Conservation (phyloP, 768 basidiomycete species). For the Pleurotus ostreatus region DNA sequence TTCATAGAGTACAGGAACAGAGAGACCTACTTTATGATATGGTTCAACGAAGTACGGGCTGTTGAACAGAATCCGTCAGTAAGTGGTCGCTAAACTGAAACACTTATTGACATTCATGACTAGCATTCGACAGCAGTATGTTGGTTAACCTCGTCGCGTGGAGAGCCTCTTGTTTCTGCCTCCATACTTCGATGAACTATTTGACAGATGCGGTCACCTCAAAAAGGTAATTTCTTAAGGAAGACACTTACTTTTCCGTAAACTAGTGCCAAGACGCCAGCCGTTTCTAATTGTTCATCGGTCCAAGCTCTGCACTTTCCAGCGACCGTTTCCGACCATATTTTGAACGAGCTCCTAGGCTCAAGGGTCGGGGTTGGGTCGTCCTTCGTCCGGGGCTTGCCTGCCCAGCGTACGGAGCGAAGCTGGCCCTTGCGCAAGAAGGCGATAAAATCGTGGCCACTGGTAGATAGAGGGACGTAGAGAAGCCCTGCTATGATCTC, state of each 20-base stretch:
- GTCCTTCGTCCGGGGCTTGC: conserved; percentile 52
- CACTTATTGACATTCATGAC: conserved; percentile 61
- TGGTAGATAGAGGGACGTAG: conserved; percentile 68
- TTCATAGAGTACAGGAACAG: neutral
- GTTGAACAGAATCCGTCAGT: neutral
- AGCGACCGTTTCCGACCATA: conserved; percentile 71
- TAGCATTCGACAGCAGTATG: conserved; percentile 73
- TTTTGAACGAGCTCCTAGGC: conserved; percentile 76
- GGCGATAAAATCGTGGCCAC: conserved; percentile 77
- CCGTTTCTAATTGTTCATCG: conserved; percentile 81
- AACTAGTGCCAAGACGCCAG: conserved; percentile 72
- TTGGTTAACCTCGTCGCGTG: conserved; percentile 72
- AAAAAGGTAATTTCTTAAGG: too few species aligned
- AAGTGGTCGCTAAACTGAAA: neutral
- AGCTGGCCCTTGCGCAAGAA: conserved; percentile 75
- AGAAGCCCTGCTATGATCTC: conserved; percentile 71
- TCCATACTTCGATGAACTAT: conserved; percentile 83
- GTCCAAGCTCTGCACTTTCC: conserved; percentile 72
- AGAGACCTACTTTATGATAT: conserved; percentile 68
- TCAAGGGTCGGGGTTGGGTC: conserved; percentile 45
- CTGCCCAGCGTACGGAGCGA: conserved; percentile 75
- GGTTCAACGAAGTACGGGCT: conserved; percentile 76
- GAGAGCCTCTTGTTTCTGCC: conserved; percentile 73
- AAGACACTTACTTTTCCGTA: conserved; percentile 57
- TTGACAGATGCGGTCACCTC: neutral